These are phyloP conservation scores for Dimocarpus longan DNA, from an alignment of 345 rosid species.

Conservation along the genomic window DNA sequence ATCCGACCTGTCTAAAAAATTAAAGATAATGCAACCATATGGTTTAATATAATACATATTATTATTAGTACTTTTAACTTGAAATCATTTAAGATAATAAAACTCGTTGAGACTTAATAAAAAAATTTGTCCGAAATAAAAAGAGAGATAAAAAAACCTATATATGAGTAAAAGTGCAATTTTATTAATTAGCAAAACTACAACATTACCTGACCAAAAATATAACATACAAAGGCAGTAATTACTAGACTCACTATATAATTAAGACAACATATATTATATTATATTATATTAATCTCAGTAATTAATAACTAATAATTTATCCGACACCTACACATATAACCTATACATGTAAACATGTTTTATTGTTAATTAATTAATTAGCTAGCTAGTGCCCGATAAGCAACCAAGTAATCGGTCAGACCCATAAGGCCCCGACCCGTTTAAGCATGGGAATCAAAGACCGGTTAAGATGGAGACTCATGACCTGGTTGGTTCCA, in stretches of 20 bases:
- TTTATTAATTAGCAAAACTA: constrained; percentile 10
- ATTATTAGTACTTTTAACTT: too few relatives aligned
- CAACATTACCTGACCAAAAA: constrained; percentile 7
- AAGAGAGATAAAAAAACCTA: too few relatives aligned
- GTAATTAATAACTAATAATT: not conserved
- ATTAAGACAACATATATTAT: not conserved
- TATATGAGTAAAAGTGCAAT: not conserved
- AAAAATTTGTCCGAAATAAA: too few relatives aligned
- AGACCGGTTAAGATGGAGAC: constrained; percentile 76
- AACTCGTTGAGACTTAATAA: too few relatives aligned
- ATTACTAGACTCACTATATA: not conserved
- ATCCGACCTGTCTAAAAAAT: too few relatives aligned
- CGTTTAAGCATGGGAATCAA: constrained; percentile 75
- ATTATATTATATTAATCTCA: not conserved
- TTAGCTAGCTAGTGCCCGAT: constrained; percentile 11
- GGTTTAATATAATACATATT: too few relatives aligned
- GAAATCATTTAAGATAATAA: too few relatives aligned
- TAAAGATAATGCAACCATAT: too few relatives aligned
- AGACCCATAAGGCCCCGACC: constrained; percentile 91
- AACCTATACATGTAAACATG: not conserved
- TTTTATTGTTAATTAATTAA: constrained; percentile 15
- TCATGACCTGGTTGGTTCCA: constrained; percentile 85
- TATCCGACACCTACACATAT: constrained; percentile 17
- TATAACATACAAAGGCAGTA: not conserved
- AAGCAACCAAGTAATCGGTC: constrained; percentile 11